Conservation (phyloP, 768 basidiomycete genomes). For the Cantharellus anzutake region DNA sequence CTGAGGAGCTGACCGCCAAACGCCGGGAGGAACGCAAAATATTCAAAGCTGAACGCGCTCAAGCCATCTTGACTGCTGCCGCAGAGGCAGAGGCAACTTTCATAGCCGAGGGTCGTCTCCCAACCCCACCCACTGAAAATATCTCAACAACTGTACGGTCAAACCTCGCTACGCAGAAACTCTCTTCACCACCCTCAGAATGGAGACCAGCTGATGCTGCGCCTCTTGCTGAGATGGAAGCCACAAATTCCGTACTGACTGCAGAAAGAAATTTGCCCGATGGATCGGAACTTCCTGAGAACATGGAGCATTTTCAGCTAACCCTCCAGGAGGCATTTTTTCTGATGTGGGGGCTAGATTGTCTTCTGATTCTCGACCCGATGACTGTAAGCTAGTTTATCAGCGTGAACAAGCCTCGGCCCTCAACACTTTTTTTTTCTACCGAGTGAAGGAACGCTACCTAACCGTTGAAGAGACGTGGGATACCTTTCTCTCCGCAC, state of each 20-base stretch:
- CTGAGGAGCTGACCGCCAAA: constrained; percentile 80
- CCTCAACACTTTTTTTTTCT: background rate
- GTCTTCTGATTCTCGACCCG: constrained; percentile 49
- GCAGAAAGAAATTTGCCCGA: constrained; percentile 19
- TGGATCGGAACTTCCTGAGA: constrained; percentile 33
- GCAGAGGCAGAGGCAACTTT: constrained; percentile 67
- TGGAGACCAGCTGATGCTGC: constrained; percentile 15
- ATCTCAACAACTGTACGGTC: background rate
- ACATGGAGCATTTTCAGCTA: constrained; percentile 81
- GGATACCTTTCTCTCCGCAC: constrained; percentile 38
- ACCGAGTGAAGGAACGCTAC: constrained; percentile 20
- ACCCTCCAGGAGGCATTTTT: constrained; percentile 84
- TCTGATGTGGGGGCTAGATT: constrained; percentile 65
- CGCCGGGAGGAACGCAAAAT: constrained; percentile 76
- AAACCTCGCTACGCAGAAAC: background rate
- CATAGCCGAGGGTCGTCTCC: constrained; percentile 32
- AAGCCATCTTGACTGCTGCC: constrained; percentile 65
- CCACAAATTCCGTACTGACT: constrained; percentile 16
- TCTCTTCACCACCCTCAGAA: background rate
- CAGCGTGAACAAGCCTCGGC: background rate
- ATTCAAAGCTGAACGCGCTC: constrained; percentile 84
- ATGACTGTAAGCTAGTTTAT: constrained; percentile 32
- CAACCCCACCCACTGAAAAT: background rate
- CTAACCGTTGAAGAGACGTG: constrained; percentile 23
- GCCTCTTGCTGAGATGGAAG: constrained; percentile 31